A percentile compares a stretch with the other conserved stretches of the same genome.
phyloP scores from a whole-genome alignment of 78 protist genomes.

The Bodo saltans region DNA sequence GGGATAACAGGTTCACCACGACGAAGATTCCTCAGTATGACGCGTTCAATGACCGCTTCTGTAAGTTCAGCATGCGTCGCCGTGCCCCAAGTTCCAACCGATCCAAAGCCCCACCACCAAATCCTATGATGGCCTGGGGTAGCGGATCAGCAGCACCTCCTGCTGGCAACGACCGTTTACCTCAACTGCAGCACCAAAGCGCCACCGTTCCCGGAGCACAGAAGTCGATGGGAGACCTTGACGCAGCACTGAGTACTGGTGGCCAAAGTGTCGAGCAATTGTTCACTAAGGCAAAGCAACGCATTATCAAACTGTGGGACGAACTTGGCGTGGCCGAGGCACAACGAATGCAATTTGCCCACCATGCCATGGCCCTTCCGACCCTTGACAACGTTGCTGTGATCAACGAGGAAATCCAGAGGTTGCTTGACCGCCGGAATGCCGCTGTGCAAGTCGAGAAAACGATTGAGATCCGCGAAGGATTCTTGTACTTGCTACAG shows the following conservation, averaged over 20 bases:
- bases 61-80: background rate
- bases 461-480: constrained; percentile 11
- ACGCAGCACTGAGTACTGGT: too few species aligned
- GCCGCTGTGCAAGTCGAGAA: constrained; percentile 5
- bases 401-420: background rate
- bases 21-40: background rate
- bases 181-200: background rate
- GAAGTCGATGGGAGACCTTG: too few species aligned
- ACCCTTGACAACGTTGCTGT: background rate
- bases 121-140: background rate
- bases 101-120: background rate
- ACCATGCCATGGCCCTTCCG: background rate
- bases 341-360: background rate
- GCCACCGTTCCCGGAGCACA: too few species aligned
- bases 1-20: constrained; percentile 19
- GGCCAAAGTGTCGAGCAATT: background rate
- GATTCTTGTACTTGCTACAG: constrained; percentile 15
- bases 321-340: background rate
- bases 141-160: background rate
- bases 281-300: background rate
- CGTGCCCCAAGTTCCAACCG: too few species aligned
- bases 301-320: background rate
- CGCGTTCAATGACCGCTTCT: constrained; percentile 21
- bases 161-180: background rate
- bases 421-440: background rate